Percentiles rank a stretch among this genome's conserved stretches.
Conservation (phyloP, 768 basidiomycete species). For the Phylloporus scabripes region DNA sequence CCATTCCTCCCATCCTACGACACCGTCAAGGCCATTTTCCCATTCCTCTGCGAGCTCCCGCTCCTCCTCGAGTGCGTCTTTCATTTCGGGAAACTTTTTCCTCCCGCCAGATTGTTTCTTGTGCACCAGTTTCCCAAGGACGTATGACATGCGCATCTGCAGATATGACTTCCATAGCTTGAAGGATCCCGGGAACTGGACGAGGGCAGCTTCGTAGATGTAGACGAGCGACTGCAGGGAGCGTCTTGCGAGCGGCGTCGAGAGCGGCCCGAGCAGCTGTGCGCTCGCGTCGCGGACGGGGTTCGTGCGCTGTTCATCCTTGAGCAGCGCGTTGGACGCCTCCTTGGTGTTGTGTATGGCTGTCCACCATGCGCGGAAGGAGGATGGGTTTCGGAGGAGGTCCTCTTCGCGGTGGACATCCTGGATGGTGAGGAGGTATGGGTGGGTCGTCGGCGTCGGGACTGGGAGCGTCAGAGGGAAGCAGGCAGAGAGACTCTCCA, state of each 20-base stretch:
- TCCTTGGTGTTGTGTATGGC: constrained; percentile 77
- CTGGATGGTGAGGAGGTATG: constrained; percentile 63
- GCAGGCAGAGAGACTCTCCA: constrained; percentile 48
- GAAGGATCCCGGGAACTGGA: constrained; percentile 83
- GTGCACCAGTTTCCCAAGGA: constrained; percentile 67
- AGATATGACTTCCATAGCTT: constrained; percentile 96
- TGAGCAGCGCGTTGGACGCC: constrained; percentile 49
- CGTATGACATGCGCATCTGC: constrained; percentile 74
- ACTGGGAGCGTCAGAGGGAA: constrained; percentile 86
- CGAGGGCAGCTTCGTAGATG: constrained; percentile 90
- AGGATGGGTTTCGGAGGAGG: constrained; percentile 82
- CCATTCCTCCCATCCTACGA: constrained; percentile 98
- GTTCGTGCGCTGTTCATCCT: constrained; percentile 44
- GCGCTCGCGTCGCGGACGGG: constrained; percentile 47
- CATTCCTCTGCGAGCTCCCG: constrained; percentile 75
- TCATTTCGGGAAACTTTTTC: constrained; percentile 91
- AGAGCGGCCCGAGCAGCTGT: constrained; percentile 71
- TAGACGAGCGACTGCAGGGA: constrained; percentile 82
- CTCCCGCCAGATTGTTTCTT: constrained; percentile 80
- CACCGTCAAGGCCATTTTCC: constrained; percentile 79
- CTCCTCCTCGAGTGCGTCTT: constrained; percentile 84
- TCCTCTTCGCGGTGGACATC: constrained; percentile 93
- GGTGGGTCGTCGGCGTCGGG: constrained; percentile 75
- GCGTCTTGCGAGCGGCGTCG: constrained; percentile 63
- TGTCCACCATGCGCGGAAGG: constrained; percentile 90